Evolutionary conservation across 305 asterid genomes (phyloP), one percentile per base, ranked within the genome.

Genomic region (Fraxinus greggii): DNA sequence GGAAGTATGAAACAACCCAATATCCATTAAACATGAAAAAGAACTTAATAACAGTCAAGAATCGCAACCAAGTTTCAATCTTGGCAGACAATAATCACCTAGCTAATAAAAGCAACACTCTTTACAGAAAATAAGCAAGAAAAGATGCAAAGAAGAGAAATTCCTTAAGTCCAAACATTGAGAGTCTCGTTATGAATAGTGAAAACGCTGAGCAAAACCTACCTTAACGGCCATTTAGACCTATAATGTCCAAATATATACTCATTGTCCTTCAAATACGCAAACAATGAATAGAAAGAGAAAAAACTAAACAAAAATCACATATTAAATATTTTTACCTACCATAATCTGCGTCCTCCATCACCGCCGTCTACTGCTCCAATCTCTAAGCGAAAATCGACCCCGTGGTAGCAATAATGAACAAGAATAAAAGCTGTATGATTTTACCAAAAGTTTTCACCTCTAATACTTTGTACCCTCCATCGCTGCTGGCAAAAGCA

Each of bases 171-270:
- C 99, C 98, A 96, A 80, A 96, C 91, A 65, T 96, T 96, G 82
- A 96, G 95, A 81, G 98, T 94, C 92, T 96, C 99, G 59, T 96
- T 94, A 86, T 94, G 98, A 88, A 94, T 90, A 80, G 92, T 82
- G 76, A 96, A 96, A 24, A 92, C 81, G 87, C 99, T 96, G 76
- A 93, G 92, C 78, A 96, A 80, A 61, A 78, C 86, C 79, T 93
- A 95, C 88, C 88, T 93, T 86, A 96, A 86, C 67, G 98, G 98
- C 98, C 99, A 96, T 80, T 94, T 98, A n/a, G 92, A 51, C 70
- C 99, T 85, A 84, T 93, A 96, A 91, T 93, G 87, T 1, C 95
- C 90, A 80, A 89, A 88, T 84, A 94, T 93, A 56, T 88, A 96
- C 84, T 94, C 98, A 78, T 94, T 96, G 87, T 96, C 98, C 90